Conservation (phyloP, 495 filamentous ascomycete genomes). For the Daldinia vernicosa region DNA sequence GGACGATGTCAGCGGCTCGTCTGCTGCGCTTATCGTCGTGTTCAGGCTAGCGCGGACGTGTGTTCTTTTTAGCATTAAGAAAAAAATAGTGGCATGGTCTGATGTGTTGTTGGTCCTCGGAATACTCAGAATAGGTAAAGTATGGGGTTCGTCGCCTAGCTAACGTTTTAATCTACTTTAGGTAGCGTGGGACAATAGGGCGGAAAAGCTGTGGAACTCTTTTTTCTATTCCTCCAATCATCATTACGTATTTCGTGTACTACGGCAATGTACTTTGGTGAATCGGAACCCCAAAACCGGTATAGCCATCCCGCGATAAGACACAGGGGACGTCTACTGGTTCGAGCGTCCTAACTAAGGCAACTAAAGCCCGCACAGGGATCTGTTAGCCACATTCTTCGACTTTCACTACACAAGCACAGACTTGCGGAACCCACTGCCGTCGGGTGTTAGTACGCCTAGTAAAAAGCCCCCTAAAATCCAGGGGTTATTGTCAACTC, state of each 20-base stretch:
- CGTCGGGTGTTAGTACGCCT: background rate
- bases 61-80: conserved; percentile 14
- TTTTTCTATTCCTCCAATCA: conserved; percentile 4
- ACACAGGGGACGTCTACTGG: conserved; percentile 18
- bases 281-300: conserved; percentile 8
- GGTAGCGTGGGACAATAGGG: conserved; percentile 38
- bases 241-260: background rate
- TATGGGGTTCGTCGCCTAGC: conserved; percentile 19
- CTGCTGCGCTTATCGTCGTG: background rate
- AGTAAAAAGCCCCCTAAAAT: background rate
- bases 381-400: conserved; percentile 11
- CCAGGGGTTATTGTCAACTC: background rate
- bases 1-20: conserved; percentile 1
- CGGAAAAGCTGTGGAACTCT: conserved; percentile 21
- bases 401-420: background rate
- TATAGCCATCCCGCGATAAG: conserved; percentile 30
- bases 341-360: conserved; percentile 7
- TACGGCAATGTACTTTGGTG: background rate
- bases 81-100: conserved; percentile 23
- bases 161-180: conserved; percentile 9
- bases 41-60: conserved; percentile 25
- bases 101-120: conserved; percentile 25
- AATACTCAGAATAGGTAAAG: conserved; percentile 2
- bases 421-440: conserved; percentile 6
- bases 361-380: conserved; percentile 12